Conservation (phyloP, 305 asterid genomes). For the Nicotiana rustica region DNA sequence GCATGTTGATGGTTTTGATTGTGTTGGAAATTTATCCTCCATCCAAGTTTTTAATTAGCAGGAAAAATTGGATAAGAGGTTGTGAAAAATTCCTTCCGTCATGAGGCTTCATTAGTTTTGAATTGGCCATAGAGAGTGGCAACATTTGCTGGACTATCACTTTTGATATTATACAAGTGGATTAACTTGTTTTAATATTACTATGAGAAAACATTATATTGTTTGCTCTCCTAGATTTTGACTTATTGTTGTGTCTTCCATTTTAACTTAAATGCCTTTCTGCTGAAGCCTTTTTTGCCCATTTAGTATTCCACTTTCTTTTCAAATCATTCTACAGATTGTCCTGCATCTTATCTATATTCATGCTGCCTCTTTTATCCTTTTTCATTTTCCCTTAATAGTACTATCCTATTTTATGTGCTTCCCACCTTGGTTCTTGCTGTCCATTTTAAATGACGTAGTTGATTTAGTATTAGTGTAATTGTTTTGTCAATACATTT, state of each 20-base stretch:
- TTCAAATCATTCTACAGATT: neutral
- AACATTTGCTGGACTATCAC: neutral
- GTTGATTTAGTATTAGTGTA: neutral
- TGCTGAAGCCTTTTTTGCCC: neutral
- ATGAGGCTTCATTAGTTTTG: neutral
- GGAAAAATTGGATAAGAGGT: neutral
- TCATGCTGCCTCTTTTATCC: neutral
- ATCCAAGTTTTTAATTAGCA: neutral
- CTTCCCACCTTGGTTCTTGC: neutral
- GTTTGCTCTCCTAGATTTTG: neutral
- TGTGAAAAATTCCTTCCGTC: neutral
- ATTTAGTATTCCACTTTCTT: neutral
- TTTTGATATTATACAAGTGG: neutral
- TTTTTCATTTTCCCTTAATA: neutral
- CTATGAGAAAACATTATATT: neutral
- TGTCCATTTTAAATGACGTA: neutral
- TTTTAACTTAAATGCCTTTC: neutral
- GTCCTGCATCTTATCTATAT: neutral
- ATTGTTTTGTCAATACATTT: neutral
- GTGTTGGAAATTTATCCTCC: neutral
- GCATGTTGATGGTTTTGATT: neutral
- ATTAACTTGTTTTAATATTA: conserved; percentile 1
- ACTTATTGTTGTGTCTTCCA: neutral
- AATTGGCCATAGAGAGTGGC: neutral
- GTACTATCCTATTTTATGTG: neutral